These are phyloP conservation scores for Mycena amicta DNA, from an alignment of 768 basidiomycete genomes.

Conservation along the genomic window DNA sequence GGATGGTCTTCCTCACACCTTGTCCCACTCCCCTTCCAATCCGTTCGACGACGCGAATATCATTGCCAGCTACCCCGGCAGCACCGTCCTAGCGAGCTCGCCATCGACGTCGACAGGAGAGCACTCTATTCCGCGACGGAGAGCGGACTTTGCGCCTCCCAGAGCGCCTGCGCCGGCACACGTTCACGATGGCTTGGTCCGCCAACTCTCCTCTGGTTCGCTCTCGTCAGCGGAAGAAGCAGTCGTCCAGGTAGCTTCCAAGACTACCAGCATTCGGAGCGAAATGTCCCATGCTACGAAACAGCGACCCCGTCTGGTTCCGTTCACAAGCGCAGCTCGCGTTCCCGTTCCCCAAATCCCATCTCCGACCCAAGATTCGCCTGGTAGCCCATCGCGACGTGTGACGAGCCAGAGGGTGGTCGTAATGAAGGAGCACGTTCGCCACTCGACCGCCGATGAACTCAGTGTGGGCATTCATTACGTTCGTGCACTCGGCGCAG, in stretches of 20 bases:
- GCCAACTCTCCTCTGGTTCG: slow-evolving; percentile 39
- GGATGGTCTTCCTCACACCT: slow-evolving; percentile 30
- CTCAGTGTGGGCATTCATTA: slow-evolving; percentile 71
- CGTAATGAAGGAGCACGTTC: slow-evolving; percentile 44
- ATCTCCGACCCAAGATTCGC: slow-evolving; percentile 31
- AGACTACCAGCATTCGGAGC: slow-evolving; percentile 56
- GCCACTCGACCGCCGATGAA: slow-evolving; percentile 58
- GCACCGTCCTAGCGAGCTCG: slow-evolving; percentile 55
- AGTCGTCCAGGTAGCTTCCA: slow-evolving; percentile 48
- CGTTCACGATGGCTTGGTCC: slow-evolving; percentile 38
- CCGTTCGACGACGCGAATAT: slow-evolving; percentile 44
- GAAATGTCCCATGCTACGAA: slow-evolving; percentile 42
- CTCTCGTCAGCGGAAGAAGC: slow-evolving; percentile 43
- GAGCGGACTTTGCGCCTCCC: slow-evolving; percentile 71
- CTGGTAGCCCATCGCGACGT: slow-evolving; percentile 35
- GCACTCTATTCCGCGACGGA: slow-evolving; percentile 65
- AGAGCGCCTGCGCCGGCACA: slow-evolving; percentile 48
- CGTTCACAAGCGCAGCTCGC: slow-evolving; percentile 68
- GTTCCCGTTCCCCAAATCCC: slow-evolving; percentile 62
- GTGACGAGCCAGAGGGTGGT: slow-evolving; percentile 69
- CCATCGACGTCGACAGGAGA: slow-evolving; percentile 68
- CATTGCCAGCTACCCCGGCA: slow-evolving; percentile 44
- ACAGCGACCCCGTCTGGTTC: slow-evolving; percentile 63
- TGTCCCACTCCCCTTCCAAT: slow-evolving; percentile 37
- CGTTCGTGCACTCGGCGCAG: slow-evolving; percentile 67